Conservation (phyloP, 2,329 filamentous ascomycete species). For the Setomelanomma holmii region DNA sequence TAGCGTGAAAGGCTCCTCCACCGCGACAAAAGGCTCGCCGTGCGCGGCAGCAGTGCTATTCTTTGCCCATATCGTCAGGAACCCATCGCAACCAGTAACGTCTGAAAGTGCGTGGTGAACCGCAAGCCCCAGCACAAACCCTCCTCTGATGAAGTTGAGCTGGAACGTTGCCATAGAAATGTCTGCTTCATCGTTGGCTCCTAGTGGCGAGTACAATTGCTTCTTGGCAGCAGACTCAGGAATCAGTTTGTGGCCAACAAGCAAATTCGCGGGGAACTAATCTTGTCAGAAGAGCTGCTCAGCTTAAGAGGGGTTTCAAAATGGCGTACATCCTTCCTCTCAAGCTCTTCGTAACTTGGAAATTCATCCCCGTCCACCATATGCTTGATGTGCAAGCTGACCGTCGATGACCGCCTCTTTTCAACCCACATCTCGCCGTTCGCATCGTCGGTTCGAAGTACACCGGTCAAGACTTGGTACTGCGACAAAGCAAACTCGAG, state of each 20-base stretch:
- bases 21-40: conserved; percentile 15
- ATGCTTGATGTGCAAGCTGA: conserved; percentile 19
- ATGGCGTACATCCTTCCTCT: conserved; percentile 17
- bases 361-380: conserved; percentile 10
- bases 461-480: conserved; percentile 20
- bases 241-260: neutral
- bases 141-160: conserved; percentile 36
- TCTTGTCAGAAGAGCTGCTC: neutral
- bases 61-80: conserved; percentile 35
- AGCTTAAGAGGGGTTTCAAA: neutral
- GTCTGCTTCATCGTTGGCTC: neutral
- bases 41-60: conserved; percentile 23
- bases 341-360: conserved; percentile 19
- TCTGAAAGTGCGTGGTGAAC: conserved; percentile 33
- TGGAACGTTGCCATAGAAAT: conserved; percentile 24
- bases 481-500: conserved; percentile 22
- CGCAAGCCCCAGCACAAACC: conserved; percentile 34
- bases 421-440: conserved; percentile 23
- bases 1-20: neutral
- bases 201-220: neutral
- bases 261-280: neutral
- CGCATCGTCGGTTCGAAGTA: conserved; percentile 13
- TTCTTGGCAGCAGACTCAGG: neutral
- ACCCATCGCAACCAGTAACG: conserved; percentile 33
- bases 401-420: conserved; percentile 15